Conservation (phyloP, 2,329 filamentous ascomycete genomes). For the Verruconis gallopava region DNA sequence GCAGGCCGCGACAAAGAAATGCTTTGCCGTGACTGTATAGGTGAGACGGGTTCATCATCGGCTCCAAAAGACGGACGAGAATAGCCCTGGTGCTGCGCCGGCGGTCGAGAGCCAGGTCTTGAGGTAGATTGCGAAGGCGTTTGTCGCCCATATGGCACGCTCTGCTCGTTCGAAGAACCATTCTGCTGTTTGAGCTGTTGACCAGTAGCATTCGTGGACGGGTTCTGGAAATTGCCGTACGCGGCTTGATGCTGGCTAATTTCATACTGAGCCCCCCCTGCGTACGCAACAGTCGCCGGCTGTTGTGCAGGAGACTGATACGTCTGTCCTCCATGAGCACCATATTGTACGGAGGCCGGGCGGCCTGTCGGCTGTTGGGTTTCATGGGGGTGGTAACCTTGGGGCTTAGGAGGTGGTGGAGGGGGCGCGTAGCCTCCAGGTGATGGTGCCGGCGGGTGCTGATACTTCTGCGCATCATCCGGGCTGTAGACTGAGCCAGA, state of each 20-base stretch:
- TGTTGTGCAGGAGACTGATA: not conserved
- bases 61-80: not conserved
- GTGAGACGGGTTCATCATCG: constrained; percentile 4
- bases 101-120: constrained; percentile 3
- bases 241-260: not conserved
- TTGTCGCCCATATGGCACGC: not conserved
- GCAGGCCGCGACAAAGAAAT: not conserved
- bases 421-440: constrained; percentile 24
- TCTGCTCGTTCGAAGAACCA: too few species aligned
- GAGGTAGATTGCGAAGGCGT: not conserved
- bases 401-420: constrained; percentile 25
- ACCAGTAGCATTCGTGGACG: not conserved
- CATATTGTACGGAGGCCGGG: not conserved
- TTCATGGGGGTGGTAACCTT: constrained; percentile 24
- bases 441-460: constrained; percentile 23
- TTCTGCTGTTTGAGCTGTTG: constrained; percentile 2
- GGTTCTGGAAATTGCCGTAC: not conserved
- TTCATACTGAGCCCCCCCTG: not conserved
- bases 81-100: constrained; percentile 3
- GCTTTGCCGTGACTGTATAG: constrained; percentile 3
- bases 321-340: not conserved
- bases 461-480: constrained; percentile 18
- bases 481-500: constrained; percentile 21
- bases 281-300: not conserved
- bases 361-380: too few species aligned